Evolutionary conservation across 306 rosid species (phyloP).

Genomic region (Acacia melanoxylon): DNA sequence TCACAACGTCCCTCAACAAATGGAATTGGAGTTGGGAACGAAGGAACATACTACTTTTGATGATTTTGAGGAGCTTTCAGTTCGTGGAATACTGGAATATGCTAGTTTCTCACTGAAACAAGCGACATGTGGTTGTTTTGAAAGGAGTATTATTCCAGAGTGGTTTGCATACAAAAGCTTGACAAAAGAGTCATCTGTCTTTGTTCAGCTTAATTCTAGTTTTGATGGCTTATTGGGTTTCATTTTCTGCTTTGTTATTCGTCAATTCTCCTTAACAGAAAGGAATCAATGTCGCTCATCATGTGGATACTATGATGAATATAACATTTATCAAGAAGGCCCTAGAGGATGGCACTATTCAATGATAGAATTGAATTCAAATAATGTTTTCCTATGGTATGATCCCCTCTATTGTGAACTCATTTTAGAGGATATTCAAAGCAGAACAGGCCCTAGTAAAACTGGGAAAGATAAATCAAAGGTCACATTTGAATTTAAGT

Average conservation of each 20-base stretch:
- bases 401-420: background rate
- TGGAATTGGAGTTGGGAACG: background rate
- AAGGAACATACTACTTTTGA: background rate
- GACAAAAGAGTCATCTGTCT: background rate
- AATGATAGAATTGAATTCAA: background rate
- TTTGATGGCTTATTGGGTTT: background rate
- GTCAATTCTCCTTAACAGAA: background rate
- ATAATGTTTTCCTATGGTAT: background rate
- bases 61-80: background rate
- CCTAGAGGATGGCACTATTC: background rate
- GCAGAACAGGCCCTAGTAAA: background rate
- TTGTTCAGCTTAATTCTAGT: background rate
- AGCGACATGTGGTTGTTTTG: background rate
- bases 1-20: background rate
- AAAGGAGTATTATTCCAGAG: background rate
- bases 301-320: background rate
- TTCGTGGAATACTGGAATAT: background rate
- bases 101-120: background rate
- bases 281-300: background rate
- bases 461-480: too few relatives aligned
- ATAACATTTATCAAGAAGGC: background rate
- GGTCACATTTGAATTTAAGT: background rate
- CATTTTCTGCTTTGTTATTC: background rate
- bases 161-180: background rate
- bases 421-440: background rate